phyloP scores from a whole-genome alignment of 805 yeast genomes.

The Nakazawaea holstii region DNA sequence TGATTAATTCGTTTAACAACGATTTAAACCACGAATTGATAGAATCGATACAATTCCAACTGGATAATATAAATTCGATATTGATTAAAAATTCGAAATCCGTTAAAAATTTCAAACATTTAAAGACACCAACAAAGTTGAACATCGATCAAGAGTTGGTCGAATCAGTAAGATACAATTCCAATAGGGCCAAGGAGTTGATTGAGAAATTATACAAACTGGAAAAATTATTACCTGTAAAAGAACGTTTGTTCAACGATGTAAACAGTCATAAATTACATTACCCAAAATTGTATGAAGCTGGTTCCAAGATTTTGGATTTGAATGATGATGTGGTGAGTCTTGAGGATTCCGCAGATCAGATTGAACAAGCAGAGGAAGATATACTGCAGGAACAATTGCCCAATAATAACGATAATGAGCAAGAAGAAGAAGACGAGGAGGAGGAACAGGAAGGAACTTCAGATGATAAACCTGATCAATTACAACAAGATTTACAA shows the following conservation, averaged over 20 bases:
- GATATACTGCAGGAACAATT: too few species aligned
- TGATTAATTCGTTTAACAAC: slow-evolving; percentile 17
- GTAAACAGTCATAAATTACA: slow-evolving; percentile 36
- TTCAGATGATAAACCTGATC: background rate
- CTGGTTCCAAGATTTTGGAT: slow-evolving; percentile 14
- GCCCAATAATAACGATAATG: too few species aligned
- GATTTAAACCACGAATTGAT: slow-evolving; percentile 25
- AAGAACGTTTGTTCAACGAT: slow-evolving; percentile 29
- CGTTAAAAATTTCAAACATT: slow-evolving; percentile 1
- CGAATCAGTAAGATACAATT: slow-evolving; percentile 10
- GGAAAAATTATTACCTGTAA: slow-evolving; percentile 30
- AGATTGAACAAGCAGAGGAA: slow-evolving; percentile 15
- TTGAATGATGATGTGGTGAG: slow-evolving; percentile 15
- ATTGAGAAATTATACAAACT: slow-evolving; percentile 24
- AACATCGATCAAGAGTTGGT: slow-evolving; percentile 8
- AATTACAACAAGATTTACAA: slow-evolving; percentile 16
- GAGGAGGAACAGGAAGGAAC: slow-evolving; percentile 3
- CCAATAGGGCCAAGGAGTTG: slow-evolving; percentile 18
- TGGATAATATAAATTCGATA: slow-evolving; percentile 14
- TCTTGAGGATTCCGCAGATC: slow-evolving; percentile 6
- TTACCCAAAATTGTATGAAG: slow-evolving; percentile 32
- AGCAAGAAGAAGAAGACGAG: slow-evolving; percentile 10
- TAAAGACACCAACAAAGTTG: background rate
- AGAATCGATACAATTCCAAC: slow-evolving; percentile 19
- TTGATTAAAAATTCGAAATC: background rate